Conservation (phyloP, 2,329 filamentous ascomycete genomes). For the Lasiodiplodia hormozganensis region DNA sequence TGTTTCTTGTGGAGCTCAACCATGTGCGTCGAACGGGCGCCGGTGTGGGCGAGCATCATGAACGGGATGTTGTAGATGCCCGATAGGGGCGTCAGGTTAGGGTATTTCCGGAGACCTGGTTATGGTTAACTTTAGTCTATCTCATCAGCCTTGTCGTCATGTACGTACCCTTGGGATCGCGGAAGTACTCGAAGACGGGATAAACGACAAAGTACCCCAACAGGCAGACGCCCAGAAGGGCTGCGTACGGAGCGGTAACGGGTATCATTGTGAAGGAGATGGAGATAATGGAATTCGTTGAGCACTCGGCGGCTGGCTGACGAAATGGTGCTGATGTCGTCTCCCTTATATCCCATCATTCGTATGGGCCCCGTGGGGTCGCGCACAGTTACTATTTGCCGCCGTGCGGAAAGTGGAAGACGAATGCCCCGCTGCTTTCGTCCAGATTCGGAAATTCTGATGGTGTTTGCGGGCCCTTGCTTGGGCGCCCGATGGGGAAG, state of each 20-base stretch:
- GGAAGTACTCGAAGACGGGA: conserved; percentile 53
- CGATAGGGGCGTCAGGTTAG: conserved; percentile 54
- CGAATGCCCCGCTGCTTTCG: not conserved
- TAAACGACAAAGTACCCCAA: conserved; percentile 49
- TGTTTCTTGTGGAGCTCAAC: conserved; percentile 55
- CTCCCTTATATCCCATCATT: conserved; percentile 14
- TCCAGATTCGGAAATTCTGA: conserved; percentile 2
- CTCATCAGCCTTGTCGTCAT: not conserved
- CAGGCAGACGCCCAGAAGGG: conserved; percentile 35
- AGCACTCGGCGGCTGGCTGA: conserved; percentile 13
- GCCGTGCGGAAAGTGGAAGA: not conserved
- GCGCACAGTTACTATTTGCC: not conserved
- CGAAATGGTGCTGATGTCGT: not conserved
- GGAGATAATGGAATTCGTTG: not conserved
- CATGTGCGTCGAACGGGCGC: conserved; percentile 53
- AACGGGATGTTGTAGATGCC: conserved; percentile 58
- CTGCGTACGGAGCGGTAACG: conserved; percentile 35
- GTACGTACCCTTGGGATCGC: conserved; percentile 51
- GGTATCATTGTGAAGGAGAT: conserved; percentile 2
- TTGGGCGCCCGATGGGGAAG: not conserved
- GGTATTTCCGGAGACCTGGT: conserved; percentile 55
- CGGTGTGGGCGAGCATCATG: conserved; percentile 53
- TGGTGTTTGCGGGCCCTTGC: not conserved
- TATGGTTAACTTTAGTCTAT: conserved; percentile 1
- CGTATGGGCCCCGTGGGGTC: conserved; percentile 1